Evolutionary conservation across 2,329 filamentous ascomycete species (phyloP).

Genomic region (Trichoderma afroharzianum): DNA sequence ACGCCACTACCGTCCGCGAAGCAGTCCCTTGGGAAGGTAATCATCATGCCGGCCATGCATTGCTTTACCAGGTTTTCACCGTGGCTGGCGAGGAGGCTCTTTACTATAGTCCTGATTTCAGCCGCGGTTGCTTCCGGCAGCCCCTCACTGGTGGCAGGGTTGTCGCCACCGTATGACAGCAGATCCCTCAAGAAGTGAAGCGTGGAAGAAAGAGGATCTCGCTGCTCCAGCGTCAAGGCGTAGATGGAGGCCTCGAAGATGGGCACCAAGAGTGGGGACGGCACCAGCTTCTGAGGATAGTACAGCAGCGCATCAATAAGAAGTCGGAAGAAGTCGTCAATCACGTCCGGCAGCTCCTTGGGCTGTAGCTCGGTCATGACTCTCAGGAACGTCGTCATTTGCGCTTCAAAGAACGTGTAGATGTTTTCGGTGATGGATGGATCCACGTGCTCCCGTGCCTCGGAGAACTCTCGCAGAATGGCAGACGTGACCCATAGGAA

Average conservation of each 20-base stretch:
- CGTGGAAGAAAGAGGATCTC: slow-evolving; percentile 85
- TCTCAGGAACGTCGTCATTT: slow-evolving; percentile 83
- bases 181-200: slow-evolving; percentile 92
- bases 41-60: slow-evolving; percentile 97
- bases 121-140: slow-evolving; percentile 57
- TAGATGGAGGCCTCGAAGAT: slow-evolving; percentile 86
- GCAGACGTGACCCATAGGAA: slow-evolving; percentile 98
- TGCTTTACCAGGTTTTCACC: slow-evolving; percentile 81
- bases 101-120: slow-evolving; percentile 70
- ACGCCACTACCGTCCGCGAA: slow-evolving; percentile 93
- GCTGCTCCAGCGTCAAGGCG: slow-evolving; percentile 82
- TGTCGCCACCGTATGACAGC: slow-evolving; percentile 79
- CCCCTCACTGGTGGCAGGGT: slow-evolving; percentile 60
- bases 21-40: slow-evolving; percentile 92
- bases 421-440: slow-evolving; percentile 79
- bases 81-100: slow-evolving; percentile 63
- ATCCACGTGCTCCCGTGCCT: slow-evolving; percentile 81
- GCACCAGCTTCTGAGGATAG: slow-evolving; percentile 80
- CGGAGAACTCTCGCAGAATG: slow-evolving; percentile 91
- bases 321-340: slow-evolving; percentile 95
- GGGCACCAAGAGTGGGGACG: slow-evolving; percentile 71
- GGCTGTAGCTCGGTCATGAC: slow-evolving; percentile 80
- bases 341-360: slow-evolving; percentile 73
- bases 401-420: slow-evolving; percentile 91
- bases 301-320: slow-evolving; percentile 89